Evolutionary conservation across 495 filamentous ascomycete genomes (phyloP).

Genomic region (Pseudoneurospora amorphoporcata): DNA sequence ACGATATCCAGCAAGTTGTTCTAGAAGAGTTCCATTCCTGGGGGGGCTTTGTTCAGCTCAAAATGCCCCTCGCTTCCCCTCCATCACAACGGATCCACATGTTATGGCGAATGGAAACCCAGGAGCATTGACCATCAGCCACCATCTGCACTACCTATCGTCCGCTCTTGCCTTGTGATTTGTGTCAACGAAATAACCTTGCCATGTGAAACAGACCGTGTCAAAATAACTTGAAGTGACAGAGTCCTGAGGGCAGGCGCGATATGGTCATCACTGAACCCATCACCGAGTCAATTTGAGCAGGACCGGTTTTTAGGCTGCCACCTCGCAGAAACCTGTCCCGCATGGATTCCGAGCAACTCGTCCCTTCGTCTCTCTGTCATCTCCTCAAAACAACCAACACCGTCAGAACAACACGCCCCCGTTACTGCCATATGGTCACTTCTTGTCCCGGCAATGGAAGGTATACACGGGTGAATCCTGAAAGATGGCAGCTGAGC

Average conservation of each 20-base stretch:
- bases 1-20: neutral
- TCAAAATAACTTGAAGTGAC: neutral
- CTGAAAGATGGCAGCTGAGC: neutral
- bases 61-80: neutral
- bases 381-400: neutral
- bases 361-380: neutral
- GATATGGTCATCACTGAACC: neutral
- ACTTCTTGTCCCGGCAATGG: neutral
- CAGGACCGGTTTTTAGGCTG: neutral
- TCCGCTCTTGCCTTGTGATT: neutral
- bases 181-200: neutral
- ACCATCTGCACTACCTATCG: neutral
- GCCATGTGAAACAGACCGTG: neutral
- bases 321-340: too few relatives aligned
- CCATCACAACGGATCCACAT: neutral
- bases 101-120: neutral
- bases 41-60: neutral
- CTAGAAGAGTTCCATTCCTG: neutral
- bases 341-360: neutral
- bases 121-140: neutral
- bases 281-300: neutral
- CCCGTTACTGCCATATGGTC: neutral
- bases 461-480: neutral
- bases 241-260: neutral
- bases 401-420: too few relatives aligned